Evolutionary conservation across 73 alveolate genomes (phyloP).

Genomic region (Blepharisma japonicum): DNA sequence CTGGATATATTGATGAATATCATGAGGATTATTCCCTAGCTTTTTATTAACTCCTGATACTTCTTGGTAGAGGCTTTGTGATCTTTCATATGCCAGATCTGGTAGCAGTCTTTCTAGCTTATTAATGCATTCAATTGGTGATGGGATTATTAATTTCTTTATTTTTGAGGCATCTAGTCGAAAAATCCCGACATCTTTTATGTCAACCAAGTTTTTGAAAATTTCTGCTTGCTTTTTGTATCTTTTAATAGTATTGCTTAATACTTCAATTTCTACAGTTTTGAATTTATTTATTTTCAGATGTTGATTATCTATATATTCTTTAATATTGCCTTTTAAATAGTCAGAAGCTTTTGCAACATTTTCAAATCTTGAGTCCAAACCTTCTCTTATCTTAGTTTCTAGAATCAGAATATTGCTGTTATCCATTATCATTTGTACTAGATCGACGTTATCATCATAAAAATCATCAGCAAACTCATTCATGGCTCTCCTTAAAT

Average conservation of each 20-base stretch:
- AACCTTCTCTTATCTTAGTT: conserved; percentile 44
- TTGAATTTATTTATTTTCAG: conserved; percentile 51
- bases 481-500: conserved; percentile 40
- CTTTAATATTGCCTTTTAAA: conserved; percentile 48
- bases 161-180: conserved; percentile 58
- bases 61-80: no score
- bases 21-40: neutral
- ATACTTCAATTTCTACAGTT: conserved; percentile 59
- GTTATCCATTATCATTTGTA: conserved; percentile 49
- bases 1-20: neutral
- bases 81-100: conserved; percentile 38
- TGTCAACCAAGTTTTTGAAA: conserved; percentile 51
- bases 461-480: conserved; percentile 52
- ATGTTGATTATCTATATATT: conserved; percentile 54
- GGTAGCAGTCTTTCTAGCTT: conserved; percentile 49
- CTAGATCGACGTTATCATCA: conserved; percentile 60
- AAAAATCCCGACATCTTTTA: conserved; percentile 57
- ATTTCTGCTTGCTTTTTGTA: conserved; percentile 52
- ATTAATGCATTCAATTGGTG: conserved; percentile 42
- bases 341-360: conserved; percentile 44
- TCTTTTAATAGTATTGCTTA: conserved; percentile 47
- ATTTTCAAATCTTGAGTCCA: conserved; percentile 59
- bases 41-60: neutral
- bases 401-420: conserved; percentile 54
- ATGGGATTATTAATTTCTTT: conserved; percentile 53